Percentiles rank a stretch among this genome's conserved stretches.
Conservation (phyloP, 805 yeast species). For the Brettanomyces bruxellensis region DNA sequence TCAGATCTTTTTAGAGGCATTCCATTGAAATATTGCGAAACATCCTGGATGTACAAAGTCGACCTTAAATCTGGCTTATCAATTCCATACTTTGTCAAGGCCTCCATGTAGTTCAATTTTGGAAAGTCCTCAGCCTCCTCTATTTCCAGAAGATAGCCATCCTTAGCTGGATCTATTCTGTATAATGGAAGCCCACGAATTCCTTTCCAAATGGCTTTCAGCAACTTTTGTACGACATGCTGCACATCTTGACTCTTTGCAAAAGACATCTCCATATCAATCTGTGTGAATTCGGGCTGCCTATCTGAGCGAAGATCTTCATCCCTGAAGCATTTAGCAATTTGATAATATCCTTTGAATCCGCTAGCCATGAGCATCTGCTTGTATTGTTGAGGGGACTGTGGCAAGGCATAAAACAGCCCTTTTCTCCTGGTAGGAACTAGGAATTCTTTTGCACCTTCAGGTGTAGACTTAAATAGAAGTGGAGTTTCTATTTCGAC, state of each 20-base stretch:
- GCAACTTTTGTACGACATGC: slow-evolving; percentile 48
- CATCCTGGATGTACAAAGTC: slow-evolving; percentile 35
- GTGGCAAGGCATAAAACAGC: slow-evolving; percentile 83
- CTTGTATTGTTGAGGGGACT: slow-evolving; percentile 96
- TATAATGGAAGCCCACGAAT: slow-evolving; percentile 33
- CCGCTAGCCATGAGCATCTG: slow-evolving; percentile 95
- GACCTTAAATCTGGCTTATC: slow-evolving; percentile 92
- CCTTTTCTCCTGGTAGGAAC: slow-evolving; percentile 74
- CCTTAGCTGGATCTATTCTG: slow-evolving; percentile 23
- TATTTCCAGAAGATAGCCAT: slow-evolving; percentile 21
- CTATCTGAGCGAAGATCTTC: slow-evolving; percentile 92
- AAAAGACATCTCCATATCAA: slow-evolving; percentile 93
- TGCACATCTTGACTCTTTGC: slow-evolving; percentile 62
- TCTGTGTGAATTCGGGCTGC: slow-evolving; percentile 96
- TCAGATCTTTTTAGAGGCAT: slow-evolving; percentile 23
- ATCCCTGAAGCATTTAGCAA: slow-evolving; percentile 92
- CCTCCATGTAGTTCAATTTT: slow-evolving; percentile 56
- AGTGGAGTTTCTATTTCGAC: slow-evolving; percentile 89
- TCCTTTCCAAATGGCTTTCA: slow-evolving; percentile 46
- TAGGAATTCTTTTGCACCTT: slow-evolving; percentile 92
- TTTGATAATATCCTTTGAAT: slow-evolving; percentile 73
- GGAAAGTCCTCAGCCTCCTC: slow-evolving; percentile 24
- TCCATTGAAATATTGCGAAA: slow-evolving; percentile 33
- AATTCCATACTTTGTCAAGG: slow-evolving; percentile 68
- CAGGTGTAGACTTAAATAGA: slow-evolving; percentile 92